phyloP scores from a whole-genome alignment of 2,329 filamentous ascomycete species.

The Neurospora crassa region DNA sequence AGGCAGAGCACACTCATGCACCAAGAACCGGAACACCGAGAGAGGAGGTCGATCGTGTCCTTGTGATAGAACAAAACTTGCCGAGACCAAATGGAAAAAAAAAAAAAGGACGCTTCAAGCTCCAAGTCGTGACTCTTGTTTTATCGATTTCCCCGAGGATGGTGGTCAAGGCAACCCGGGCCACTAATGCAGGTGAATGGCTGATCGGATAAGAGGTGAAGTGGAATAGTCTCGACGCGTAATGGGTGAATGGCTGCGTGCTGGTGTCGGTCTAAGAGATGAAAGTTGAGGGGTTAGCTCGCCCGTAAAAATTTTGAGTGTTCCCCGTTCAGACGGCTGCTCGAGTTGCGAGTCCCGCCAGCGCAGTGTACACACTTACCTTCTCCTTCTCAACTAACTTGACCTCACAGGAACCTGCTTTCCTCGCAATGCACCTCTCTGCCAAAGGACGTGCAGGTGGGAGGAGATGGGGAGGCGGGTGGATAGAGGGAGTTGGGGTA shows the following conservation, averaged over 20 bases:
- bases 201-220: not conserved
- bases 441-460: not conserved
- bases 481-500: slow-evolving; percentile 17
- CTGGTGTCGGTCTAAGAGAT: not conserved
- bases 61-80: not conserved
- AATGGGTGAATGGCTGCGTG: not conserved
- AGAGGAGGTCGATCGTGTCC: not conserved
- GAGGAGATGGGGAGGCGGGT: slow-evolving; percentile 7
- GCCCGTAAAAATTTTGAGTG: not conserved
- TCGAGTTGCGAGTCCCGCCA: not conserved
- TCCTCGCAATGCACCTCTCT: not conserved
- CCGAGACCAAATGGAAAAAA: not conserved
- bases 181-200: not conserved
- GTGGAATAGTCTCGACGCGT: not conserved
- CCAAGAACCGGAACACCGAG: not conserved
- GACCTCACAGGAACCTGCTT: not conserved
- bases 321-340: not conserved
- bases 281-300: not conserved
- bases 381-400: not conserved
- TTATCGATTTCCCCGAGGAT: not conserved
- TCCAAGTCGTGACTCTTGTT: not conserved
- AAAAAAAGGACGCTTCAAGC: not conserved
- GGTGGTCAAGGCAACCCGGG: not conserved
- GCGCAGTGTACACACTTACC: not conserved
- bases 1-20: not conserved